Evolutionary conservation across 169 alveolate genomes (phyloP).

Genomic region (Blepharisma undulans): DNA sequence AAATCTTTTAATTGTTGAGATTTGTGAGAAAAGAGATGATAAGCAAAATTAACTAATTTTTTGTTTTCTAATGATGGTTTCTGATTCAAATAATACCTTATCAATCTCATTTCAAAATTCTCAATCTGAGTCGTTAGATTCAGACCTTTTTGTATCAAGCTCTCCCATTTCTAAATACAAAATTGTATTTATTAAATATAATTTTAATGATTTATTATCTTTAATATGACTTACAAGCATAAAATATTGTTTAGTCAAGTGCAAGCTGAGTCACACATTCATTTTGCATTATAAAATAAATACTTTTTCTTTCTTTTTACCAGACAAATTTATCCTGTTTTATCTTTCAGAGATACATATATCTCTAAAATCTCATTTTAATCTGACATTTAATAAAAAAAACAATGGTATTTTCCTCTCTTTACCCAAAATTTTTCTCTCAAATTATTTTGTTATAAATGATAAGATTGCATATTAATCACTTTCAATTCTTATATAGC

Average conservation of each 20-base stretch:
- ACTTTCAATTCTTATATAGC: no score
- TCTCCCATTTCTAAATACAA: not conserved
- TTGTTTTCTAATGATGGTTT: not conserved
- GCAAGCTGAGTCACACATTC: no score
- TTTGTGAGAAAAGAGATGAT: not conserved
- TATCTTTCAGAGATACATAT: no score
- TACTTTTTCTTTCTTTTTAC: no score
- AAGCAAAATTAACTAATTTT: not conserved
- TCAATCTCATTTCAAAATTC: not conserved
- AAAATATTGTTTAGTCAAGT: no score
- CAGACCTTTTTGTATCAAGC: not conserved
- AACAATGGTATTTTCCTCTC: not conserved
- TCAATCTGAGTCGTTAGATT: not conserved
- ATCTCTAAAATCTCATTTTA: no score
- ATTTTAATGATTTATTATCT: no score
- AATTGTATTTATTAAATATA: not conserved
- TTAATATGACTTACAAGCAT: no score
- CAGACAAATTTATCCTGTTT: no score
- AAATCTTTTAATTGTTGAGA: not conserved
- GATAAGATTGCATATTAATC: not conserved
- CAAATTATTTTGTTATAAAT: not conserved
- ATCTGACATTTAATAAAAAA: not conserved
- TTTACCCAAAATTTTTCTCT: not conserved
- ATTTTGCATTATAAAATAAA: no score
- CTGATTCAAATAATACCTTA: not conserved